Conservation (phyloP, 805 yeast species). For the Candida montana region DNA sequence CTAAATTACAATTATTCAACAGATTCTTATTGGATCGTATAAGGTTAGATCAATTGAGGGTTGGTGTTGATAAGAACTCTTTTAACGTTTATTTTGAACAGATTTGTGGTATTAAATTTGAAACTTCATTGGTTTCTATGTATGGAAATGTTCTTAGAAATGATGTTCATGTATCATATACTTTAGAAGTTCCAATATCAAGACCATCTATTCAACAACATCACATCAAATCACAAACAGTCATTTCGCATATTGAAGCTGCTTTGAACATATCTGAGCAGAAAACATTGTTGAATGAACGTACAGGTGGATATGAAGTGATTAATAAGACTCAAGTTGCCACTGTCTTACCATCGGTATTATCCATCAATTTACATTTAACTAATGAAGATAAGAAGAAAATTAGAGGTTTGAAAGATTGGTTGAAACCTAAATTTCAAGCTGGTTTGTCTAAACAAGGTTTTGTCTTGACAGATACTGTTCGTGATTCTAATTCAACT, state of each 20-base stretch:
- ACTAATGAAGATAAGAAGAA: slow-evolving; percentile 48
- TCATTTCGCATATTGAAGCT: slow-evolving; percentile 56
- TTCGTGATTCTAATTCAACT: slow-evolving; percentile 3
- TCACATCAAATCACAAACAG: slow-evolving; percentile 30
- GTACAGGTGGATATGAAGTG: slow-evolving; percentile 45
- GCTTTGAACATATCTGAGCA: slow-evolving; percentile 49
- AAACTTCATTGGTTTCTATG: slow-evolving; percentile 34
- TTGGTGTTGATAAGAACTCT: slow-evolving; percentile 14
- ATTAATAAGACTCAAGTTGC: slow-evolving; percentile 50
- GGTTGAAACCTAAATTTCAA: slow-evolving; percentile 62
- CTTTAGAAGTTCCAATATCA: slow-evolving; percentile 18
- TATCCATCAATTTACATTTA: slow-evolving; percentile 57
- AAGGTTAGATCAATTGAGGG: slow-evolving; percentile 41
- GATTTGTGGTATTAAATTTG: slow-evolving; percentile 39
- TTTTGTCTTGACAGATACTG: slow-evolving; percentile 7
- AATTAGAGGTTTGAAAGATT: slow-evolving; percentile 43
- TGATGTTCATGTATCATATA: slow-evolving; percentile 6
- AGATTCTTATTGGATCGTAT: slow-evolving; percentile 52
- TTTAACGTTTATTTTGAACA: slow-evolving; percentile 18
- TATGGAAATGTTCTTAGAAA: slow-evolving; percentile 9
- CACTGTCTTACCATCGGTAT: slow-evolving; percentile 55
- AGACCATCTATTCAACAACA: slow-evolving; percentile 17
- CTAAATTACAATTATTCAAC: slow-evolving; percentile 46
- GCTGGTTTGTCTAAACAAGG: slow-evolving; percentile 31
- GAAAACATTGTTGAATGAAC: slow-evolving; percentile 47